Evolutionary conservation across 306 rosid species (phyloP).

Genomic region (Ormosia emarginata): DNA sequence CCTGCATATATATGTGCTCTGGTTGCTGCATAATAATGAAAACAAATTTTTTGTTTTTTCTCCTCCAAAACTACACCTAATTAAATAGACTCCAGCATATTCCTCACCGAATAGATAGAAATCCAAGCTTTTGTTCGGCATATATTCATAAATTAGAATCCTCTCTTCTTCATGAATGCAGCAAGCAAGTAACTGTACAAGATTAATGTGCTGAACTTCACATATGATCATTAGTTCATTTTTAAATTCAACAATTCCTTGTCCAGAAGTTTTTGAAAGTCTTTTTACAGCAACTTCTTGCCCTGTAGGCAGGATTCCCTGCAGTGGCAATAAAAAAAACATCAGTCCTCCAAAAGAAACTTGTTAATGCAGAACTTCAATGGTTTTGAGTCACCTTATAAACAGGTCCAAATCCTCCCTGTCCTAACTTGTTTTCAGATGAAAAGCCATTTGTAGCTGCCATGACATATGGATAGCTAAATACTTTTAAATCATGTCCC

Average conservation of each 20-base stretch:
- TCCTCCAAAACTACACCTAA: background rate
- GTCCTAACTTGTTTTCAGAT: conserved; percentile 11
- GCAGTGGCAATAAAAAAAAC: background rate
- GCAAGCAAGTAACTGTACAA: background rate
- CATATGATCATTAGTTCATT: background rate
- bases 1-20: no score
- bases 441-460: conserved; percentile 31
- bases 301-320: background rate
- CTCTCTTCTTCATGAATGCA: background rate
- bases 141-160: background rate
- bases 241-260: background rate
- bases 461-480: conserved; percentile 1
- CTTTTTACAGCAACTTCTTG: conserved; percentile 12
- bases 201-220: conserved; percentile 1
- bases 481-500: conserved; percentile 2
- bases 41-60: background rate
- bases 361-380: background rate
- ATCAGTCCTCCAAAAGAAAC: background rate
- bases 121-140: conserved; percentile 1
- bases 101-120: background rate
- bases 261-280: conserved; percentile 4
- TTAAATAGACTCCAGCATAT: background rate
- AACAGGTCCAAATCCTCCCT: conserved; percentile 31
- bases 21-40: background rate
- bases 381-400: conserved; percentile 5